Percentiles rank a stretch among this genome's conserved stretches.
phyloP scores from a whole-genome alignment of 805 yeast genomes.

The Candida ascalaphidarum region DNA sequence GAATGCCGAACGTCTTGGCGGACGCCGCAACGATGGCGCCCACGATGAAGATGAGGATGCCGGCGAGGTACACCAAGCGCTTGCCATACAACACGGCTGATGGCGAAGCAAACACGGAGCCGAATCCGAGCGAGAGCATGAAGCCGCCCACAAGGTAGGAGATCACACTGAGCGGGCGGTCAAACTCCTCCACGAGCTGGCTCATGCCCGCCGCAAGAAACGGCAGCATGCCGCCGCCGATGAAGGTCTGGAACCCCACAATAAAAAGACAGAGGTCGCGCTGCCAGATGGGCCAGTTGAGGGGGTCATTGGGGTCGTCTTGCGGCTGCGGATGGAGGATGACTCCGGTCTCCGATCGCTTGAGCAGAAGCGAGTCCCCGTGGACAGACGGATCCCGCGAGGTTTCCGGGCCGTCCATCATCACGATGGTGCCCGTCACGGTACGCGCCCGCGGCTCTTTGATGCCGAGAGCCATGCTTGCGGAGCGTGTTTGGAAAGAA shows the following conservation, averaged over 20 bases:
- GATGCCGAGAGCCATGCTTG: too few species aligned
- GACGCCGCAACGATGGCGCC: slow-evolving; percentile 50
- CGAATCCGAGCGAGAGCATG: slow-evolving; percentile 53
- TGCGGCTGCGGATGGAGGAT: slow-evolving; percentile 56
- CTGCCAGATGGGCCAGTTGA: slow-evolving; percentile 57
- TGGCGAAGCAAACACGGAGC: slow-evolving; percentile 50
- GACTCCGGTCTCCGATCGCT: slow-evolving; percentile 40
- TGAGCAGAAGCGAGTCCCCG: slow-evolving; percentile 18
- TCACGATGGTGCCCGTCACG: slow-evolving; percentile 44
- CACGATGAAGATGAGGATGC: slow-evolving; percentile 39
- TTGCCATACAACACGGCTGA: slow-evolving; percentile 51
- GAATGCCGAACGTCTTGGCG: slow-evolving; percentile 37
- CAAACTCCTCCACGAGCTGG: slow-evolving; percentile 32
- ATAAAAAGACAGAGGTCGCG: slow-evolving; percentile 45
- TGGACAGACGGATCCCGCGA: slow-evolving; percentile 1
- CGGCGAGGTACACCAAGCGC: slow-evolving; percentile 43
- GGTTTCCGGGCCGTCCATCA: slow-evolving; percentile 19
- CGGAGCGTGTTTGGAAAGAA: too few species aligned
- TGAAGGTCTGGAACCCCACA: slow-evolving; percentile 48
- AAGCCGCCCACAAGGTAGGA: slow-evolving; percentile 50
- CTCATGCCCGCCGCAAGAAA: slow-evolving; percentile 50
- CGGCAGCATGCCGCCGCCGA: slow-evolving; percentile 58
- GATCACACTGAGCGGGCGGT: slow-evolving; percentile 29
- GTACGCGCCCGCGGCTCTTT: slow-evolving; percentile 29
- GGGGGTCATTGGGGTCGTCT: slow-evolving; percentile 55